A percentile compares a stretch with the other conserved stretches of the same genome.
Conservation (phyloP, 176 grass and related monocot species). For the Oryza punctata region DNA sequence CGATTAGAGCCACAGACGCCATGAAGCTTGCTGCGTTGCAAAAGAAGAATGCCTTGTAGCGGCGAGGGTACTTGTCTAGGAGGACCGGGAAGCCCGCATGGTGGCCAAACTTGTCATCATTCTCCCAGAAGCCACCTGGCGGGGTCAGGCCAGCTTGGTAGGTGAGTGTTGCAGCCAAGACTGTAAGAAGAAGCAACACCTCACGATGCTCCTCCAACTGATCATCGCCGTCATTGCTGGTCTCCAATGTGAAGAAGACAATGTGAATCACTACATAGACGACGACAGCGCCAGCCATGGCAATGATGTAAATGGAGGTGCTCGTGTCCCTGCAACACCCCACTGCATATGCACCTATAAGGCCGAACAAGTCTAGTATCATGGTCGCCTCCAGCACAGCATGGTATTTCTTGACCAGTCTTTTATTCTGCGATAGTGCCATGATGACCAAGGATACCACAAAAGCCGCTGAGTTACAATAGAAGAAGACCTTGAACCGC, state of each 20-base stretch:
- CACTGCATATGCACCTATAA: no score
- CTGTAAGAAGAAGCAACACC: not conserved
- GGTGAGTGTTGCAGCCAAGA: not conserved
- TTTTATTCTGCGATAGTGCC: constrained; percentile 15
- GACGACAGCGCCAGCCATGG: no score
- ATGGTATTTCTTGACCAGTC: not conserved
- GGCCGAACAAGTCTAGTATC: no score
- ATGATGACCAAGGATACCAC: constrained; percentile 35
- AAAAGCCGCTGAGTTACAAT: constrained; percentile 29
- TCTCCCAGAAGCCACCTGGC: not conserved
- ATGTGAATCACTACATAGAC: no score
- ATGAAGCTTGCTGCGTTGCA: constrained; percentile 22
- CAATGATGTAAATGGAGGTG: no score
- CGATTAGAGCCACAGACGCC: not conserved
- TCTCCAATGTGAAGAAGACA: no score
- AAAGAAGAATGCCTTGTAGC: constrained; percentile 36
- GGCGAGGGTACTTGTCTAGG: not conserved
- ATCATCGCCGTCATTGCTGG: accelerated
- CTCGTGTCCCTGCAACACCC: no score
- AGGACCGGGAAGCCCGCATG: constrained; percentile 8
- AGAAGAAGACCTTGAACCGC: constrained; percentile 37
- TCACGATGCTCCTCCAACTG: not conserved
- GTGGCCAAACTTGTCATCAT: not conserved
- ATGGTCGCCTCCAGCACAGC: not conserved
- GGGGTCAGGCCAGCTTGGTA: not conserved